Conservation (phyloP, 345 rosid genomes). For the Gossypium mustelinum region DNA sequence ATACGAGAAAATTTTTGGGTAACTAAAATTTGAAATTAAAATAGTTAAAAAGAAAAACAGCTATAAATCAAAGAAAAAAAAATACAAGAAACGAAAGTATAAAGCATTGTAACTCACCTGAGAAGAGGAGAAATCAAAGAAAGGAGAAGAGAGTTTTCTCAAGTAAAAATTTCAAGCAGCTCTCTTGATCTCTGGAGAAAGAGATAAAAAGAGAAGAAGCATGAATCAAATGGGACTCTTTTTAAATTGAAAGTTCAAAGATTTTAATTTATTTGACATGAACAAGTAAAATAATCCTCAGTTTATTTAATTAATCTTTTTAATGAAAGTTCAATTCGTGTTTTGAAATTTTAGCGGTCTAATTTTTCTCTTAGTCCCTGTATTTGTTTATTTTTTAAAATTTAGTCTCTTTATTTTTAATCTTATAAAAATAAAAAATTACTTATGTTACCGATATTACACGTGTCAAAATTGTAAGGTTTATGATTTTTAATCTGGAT, state of each 20-base stretch:
- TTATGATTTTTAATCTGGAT: too few relatives aligned
- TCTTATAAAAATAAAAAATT: too few relatives aligned
- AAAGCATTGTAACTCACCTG: not conserved
- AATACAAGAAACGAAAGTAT: slow-evolving; percentile 1
- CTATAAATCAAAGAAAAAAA: not conserved
- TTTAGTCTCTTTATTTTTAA: too few relatives aligned
- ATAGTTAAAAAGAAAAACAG: not conserved
- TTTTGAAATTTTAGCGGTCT: too few relatives aligned
- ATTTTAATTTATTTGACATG: not conserved
- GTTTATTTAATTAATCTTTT: too few relatives aligned
- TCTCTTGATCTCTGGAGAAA: not conserved
- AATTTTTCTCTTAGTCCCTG: too few relatives aligned
- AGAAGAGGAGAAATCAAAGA: slow-evolving; percentile 2
- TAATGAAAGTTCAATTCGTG: too few relatives aligned
- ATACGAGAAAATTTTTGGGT: not conserved
- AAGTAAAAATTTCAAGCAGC: not conserved
- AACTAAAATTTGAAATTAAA: not conserved
- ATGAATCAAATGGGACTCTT: not conserved
- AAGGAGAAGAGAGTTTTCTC: not conserved
- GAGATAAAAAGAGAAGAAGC: not conserved
- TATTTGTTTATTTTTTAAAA: too few relatives aligned
- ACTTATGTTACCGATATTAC: too few relatives aligned
- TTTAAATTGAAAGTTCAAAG: not conserved
- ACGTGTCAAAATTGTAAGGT: too few relatives aligned
- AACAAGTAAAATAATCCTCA: too few relatives aligned